phyloP scores from a whole-genome alignment of 768 basidiomycete genomes.

The Stropharia rugosoannulata region DNA sequence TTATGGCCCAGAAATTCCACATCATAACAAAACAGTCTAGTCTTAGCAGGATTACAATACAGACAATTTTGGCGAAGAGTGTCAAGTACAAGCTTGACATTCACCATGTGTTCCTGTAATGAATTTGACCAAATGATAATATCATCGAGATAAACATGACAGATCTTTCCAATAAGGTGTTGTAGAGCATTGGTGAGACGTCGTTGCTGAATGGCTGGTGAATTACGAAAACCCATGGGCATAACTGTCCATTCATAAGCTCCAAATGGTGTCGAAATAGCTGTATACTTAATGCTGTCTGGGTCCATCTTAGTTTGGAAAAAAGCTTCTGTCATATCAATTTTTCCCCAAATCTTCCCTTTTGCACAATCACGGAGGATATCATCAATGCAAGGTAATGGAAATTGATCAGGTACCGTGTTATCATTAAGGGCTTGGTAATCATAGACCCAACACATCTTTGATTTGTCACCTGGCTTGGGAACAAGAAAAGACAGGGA shows the following conservation, averaged over 20 bases:
- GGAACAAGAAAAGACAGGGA: slow-evolving; percentile 38
- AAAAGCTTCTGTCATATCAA: slow-evolving; percentile 20
- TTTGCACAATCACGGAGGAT: slow-evolving; percentile 27
- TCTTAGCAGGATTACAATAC: too few relatives aligned
- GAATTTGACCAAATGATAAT: too few relatives aligned
- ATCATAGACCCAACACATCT: slow-evolving; percentile 34
- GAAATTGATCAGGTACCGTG: slow-evolving; percentile 20
- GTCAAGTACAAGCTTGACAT: too few relatives aligned
- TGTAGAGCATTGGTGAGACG: background rate
- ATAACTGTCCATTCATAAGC: slow-evolving; percentile 41
- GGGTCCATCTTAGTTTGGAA: slow-evolving; percentile 21
- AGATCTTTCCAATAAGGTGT: too few relatives aligned
- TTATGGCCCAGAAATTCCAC: too few relatives aligned
- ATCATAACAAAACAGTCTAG: too few relatives aligned
- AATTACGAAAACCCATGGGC: slow-evolving; percentile 24
- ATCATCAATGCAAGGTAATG: slow-evolving; percentile 19
- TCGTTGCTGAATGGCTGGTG: slow-evolving; percentile 26
- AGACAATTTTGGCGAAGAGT: too few relatives aligned
- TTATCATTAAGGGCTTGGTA: slow-evolving; percentile 27
- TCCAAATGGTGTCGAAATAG: slow-evolving; percentile 34
- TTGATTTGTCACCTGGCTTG: slow-evolving; percentile 21
- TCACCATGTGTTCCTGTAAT: too few relatives aligned
- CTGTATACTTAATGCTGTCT: slow-evolving; percentile 24
- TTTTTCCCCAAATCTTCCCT: slow-evolving; percentile 29
- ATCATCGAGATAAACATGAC: too few relatives aligned